Evolutionary conservation across 805 yeast species (phyloP).

Genomic region (Suhomyces pyralidae): DNA sequence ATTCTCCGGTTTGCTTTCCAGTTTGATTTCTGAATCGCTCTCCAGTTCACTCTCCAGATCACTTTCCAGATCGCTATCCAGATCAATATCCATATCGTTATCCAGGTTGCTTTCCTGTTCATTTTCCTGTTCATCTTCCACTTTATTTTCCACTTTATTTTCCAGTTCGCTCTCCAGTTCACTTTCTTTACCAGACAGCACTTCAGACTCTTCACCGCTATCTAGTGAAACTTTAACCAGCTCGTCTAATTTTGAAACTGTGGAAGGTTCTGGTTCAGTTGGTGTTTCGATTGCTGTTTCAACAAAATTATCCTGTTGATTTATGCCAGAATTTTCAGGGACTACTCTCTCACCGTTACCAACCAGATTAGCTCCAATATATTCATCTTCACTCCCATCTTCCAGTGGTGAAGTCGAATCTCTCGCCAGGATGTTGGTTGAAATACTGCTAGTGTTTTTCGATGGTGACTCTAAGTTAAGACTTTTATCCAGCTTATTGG

Average conservation of each 20-base stretch:
- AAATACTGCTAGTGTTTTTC: not conserved
- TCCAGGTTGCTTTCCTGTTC: no score
- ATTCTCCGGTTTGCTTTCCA: not conserved
- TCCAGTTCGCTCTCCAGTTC: no score
- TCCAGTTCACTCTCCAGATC: not conserved
- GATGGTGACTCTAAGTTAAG: not conserved
- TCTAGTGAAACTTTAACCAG: no score
- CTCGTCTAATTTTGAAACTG: not conserved
- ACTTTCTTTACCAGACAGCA: not conserved
- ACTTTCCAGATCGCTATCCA: no score
- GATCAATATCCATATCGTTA: no score
- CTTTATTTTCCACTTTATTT: no score
- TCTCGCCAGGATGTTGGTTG: not conserved
- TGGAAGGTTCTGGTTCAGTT: not conserved
- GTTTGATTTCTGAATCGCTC: not conserved
- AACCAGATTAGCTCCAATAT: not conserved
- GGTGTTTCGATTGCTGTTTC: not conserved
- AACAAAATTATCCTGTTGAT: no score
- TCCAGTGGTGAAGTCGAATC: not conserved
- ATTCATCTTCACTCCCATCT: not conserved
- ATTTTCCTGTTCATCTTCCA: no score
- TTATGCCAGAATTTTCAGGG: no score
- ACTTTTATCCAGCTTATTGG: not conserved
- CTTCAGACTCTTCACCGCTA: not conserved
- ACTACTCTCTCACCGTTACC: not conserved